Evolutionary conservation across 2,329 filamentous ascomycete genomes (phyloP).

Genomic region (Drechslerella dactyloides): DNA sequence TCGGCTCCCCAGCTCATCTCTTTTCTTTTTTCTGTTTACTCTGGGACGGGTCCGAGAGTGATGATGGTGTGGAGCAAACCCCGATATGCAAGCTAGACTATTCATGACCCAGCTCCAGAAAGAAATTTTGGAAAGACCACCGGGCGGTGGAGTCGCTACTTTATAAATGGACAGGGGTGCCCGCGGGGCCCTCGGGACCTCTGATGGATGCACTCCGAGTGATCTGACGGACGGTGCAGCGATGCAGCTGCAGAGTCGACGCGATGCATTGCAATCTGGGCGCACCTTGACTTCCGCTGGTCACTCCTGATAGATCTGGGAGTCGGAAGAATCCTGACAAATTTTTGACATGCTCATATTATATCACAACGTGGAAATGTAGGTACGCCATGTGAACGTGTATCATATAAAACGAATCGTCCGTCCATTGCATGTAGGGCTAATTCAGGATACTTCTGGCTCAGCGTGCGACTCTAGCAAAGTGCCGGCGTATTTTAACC

Average conservation of each 20-base stretch:
- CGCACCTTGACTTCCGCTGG: no score
- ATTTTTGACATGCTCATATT: no score
- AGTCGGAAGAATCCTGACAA: no score
- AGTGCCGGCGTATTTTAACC: slow-evolving; percentile 4
- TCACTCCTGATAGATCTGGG: no score
- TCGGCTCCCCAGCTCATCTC: slow-evolving; percentile 41
- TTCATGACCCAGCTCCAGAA: slow-evolving; percentile 36
- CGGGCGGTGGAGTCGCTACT: slow-evolving; percentile 38
- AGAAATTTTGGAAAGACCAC: slow-evolving; percentile 46
- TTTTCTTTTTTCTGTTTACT: slow-evolving; percentile 30
- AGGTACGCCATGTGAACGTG: no score
- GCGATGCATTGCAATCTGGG: neutral
- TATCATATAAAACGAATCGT: no score
- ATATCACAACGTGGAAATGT: no score
- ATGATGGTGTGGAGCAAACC: slow-evolving; percentile 49
- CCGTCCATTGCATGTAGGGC: no score
- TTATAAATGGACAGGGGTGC: slow-evolving; percentile 44
- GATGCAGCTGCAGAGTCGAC: neutral
- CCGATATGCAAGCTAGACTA: slow-evolving; percentile 24
- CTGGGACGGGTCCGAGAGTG: slow-evolving; percentile 19
- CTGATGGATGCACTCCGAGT: slow-evolving; percentile 13
- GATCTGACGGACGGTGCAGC: neutral
- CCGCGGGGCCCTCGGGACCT: slow-evolving; percentile 30
- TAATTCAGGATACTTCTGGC: no score
- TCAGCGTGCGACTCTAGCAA: neutral